phyloP scores from a whole-genome alignment of 345 rosid genomes.

The Carallia pectinifolia region DNA sequence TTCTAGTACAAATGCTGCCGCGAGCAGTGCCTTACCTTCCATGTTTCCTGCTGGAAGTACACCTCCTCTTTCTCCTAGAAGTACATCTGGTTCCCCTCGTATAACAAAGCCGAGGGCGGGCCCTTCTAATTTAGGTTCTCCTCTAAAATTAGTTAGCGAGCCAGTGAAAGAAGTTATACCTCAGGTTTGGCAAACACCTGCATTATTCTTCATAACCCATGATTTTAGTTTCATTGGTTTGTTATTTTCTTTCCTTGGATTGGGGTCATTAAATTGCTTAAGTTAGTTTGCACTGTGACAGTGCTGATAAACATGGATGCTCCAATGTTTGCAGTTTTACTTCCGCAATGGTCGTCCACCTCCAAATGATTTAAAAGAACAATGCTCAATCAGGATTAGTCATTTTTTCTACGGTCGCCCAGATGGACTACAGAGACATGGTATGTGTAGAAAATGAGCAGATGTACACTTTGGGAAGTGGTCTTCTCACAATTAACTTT shows the following conservation, averaged over 20 bases:
- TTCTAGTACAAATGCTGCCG: constrained; percentile 49
- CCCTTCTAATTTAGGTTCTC: constrained; percentile 83
- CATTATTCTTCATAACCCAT: no score
- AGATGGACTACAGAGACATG: constrained; percentile 73
- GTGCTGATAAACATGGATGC: not conserved
- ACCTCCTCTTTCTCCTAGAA: constrained; percentile 96
- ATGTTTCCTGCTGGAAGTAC: constrained; percentile 95
- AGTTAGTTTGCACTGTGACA: not conserved
- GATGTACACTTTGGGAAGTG: constrained; percentile 5
- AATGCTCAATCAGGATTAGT: constrained; percentile 59
- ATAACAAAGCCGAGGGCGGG: constrained; percentile 66
- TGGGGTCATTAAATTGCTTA: not conserved
- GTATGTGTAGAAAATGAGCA: constrained; percentile 31
- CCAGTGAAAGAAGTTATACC: constrained; percentile 82
- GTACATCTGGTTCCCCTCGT: constrained; percentile 84
- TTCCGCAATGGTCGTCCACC: constrained; percentile 90
- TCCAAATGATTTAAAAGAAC: constrained; percentile 75
- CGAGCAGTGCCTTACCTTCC: constrained; percentile 72
- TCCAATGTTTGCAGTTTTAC: constrained; percentile 68
- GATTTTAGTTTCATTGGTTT: not conserved
- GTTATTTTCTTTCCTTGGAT: not conserved
- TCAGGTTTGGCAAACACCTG: constrained; percentile 51
- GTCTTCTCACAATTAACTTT: constrained; percentile 1
- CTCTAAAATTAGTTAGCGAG: constrained; percentile 72
- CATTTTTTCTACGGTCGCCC: constrained; percentile 66